A percentile compares a stretch with the other conserved stretches of the same genome.
phyloP scores from a whole-genome alignment of 164 flowering plant genomes.

The Nymphaea thermarum region DNA sequence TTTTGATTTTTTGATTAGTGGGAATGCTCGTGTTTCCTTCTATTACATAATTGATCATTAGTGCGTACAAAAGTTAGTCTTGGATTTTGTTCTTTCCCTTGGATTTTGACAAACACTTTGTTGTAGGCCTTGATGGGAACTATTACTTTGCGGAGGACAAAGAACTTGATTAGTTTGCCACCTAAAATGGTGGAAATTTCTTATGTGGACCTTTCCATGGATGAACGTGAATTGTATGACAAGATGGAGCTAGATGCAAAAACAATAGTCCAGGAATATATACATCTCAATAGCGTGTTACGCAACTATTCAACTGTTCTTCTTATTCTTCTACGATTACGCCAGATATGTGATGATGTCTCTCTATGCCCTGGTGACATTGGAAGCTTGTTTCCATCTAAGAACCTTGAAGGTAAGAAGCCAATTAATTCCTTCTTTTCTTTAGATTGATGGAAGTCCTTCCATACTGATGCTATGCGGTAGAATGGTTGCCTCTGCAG shows the following conservation, averaged over 20 bases:
- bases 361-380: constrained; percentile 70
- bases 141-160: constrained; percentile 79
- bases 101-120: neutral
- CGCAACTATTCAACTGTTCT: constrained; percentile 61
- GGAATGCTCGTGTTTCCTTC: too few species aligned
- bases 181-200: constrained; percentile 56
- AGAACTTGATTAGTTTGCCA: constrained; percentile 50
- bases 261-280: constrained; percentile 29
- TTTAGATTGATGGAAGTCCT: neutral
- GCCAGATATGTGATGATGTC: constrained; percentile 63
- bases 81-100: too few species aligned
- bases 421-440: neutral
- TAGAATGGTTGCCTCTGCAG: neutral
- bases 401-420: constrained; percentile 55
- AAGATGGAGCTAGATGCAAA: constrained; percentile 59
- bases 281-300: constrained; percentile 26
- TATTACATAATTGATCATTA: too few species aligned
- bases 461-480: neutral
- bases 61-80: too few species aligned
- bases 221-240: constrained; percentile 73
- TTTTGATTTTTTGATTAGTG: too few species aligned
- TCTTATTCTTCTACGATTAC: constrained; percentile 60
- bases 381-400: constrained; percentile 34
- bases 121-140: constrained; percentile 68
- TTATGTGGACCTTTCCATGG: constrained; percentile 54